These are phyloP conservation scores for Plenodomus lindquistii DNA, from an alignment of 2,329 filamentous ascomycete genomes.

Conservation along the genomic window DNA sequence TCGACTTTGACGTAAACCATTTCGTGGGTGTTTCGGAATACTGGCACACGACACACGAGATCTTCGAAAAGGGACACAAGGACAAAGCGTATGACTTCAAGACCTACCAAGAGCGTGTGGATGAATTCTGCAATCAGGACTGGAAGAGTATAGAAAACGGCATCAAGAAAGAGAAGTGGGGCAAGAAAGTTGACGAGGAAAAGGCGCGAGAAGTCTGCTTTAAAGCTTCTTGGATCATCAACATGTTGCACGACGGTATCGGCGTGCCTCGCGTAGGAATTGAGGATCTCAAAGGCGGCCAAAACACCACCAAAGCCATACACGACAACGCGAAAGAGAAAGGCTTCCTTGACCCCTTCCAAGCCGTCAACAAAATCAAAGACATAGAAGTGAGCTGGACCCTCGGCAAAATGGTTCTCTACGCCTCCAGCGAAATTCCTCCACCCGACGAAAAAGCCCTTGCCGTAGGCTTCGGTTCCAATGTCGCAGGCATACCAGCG, in stretches of 20 bases:
- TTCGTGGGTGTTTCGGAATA: conserved; percentile 98
- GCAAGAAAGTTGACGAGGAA: conserved; percentile 72
- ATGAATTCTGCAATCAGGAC: conserved; percentile 80
- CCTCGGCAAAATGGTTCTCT: conserved; percentile 92
- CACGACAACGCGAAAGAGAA: conserved; percentile 70
- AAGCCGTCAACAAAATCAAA: conserved; percentile 89
- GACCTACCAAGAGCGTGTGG: conserved; percentile 83
- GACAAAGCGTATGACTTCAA: conserved; percentile 84
- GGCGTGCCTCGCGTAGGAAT: conserved; percentile 85
- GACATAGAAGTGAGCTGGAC: conserved; percentile 96
- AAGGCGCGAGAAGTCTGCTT: conserved; percentile 90
- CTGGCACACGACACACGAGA: conserved; percentile 97
- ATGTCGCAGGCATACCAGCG: conserved; percentile 65
- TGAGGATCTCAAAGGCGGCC: conserved; percentile 61
- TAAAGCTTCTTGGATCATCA: conserved; percentile 98
- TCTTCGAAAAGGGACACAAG: conserved; percentile 78
- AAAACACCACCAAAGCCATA: conserved; percentile 74
- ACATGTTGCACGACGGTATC: conserved; percentile 92
- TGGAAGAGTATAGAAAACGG: conserved; percentile 77
- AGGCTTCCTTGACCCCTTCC: conserved; percentile 82
- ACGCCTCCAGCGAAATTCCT: conserved; percentile 86
- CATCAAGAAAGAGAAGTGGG: conserved; percentile 68
- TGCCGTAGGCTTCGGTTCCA: conserved; percentile 92
- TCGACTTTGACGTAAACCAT: conserved; percentile 96
- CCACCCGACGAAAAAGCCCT: conserved; percentile 62